A percentile compares a stretch with the other conserved stretches of the same genome.
Evolutionary conservation across 371 early-diverging fungal genomes (phyloP).

Genomic region (Actinomucor elegans): DNA sequence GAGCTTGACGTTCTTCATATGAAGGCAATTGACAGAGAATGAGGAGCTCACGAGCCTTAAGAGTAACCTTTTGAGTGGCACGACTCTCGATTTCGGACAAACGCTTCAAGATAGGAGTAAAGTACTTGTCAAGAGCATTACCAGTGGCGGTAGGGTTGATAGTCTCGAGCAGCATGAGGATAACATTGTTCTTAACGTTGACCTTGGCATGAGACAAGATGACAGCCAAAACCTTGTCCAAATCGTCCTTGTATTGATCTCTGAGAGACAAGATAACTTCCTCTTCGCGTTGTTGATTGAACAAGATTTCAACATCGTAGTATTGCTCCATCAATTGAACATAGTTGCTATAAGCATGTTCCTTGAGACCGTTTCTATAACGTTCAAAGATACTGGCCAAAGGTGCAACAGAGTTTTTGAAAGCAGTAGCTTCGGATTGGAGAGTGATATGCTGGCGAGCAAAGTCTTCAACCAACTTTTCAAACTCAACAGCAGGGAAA

Average conservation of each 20-base stretch:
- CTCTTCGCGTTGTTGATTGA: conserved; percentile 81
- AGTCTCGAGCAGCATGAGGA: conserved; percentile 77
- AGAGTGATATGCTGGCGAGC: conserved; percentile 51
- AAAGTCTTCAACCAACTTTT: conserved; percentile 62
- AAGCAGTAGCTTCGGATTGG: conserved; percentile 65
- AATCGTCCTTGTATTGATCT: conserved; percentile 81
- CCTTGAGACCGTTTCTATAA: conserved; percentile 76
- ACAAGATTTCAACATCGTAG: conserved; percentile 83
- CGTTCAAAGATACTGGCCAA: conserved; percentile 65
- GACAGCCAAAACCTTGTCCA: conserved; percentile 73
- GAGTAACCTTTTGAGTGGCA: conserved; percentile 82
- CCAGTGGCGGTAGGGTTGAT: conserved; percentile 65
- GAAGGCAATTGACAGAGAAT: conserved; percentile 93
- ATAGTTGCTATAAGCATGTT: conserved; percentile 74
- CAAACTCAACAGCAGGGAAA: conserved; percentile 80
- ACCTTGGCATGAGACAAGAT: conserved; percentile 87
- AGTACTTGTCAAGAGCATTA: conserved; percentile 71
- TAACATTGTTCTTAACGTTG: conserved; percentile 74
- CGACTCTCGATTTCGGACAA: conserved; percentile 81
- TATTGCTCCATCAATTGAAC: conserved; percentile 80
- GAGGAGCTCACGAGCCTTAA: conserved; percentile 91
- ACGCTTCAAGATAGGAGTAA: conserved; percentile 78
- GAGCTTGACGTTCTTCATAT: conserved; percentile 83
- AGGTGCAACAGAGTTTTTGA: conserved; percentile 65
- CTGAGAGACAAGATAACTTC: conserved; percentile 83